Base-by-base conservation (phyloP, 2,329 filamentous ascomycete species). In the Sclerotinia borealis region DNA sequence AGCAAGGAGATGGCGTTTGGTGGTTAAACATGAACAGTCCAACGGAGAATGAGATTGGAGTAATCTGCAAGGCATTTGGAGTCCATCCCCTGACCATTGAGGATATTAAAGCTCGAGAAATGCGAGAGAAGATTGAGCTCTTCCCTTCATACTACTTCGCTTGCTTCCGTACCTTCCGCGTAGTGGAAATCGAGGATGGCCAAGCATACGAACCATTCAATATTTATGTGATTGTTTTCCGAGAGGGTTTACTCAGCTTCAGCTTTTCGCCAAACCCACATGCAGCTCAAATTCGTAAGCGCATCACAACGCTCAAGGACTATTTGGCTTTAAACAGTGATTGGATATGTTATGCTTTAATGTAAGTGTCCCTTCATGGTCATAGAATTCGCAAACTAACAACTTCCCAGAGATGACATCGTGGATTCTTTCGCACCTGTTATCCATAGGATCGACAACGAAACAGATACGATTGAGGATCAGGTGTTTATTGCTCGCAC, bases 101-200 rank as follows among this genome's bases (percentile, higher is more conserved):
- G 77, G 95, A 99, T 80, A 97, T 99, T 69, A 88, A 89, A 65
- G 96, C 91, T 0, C 92, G 97, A 75, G 95, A 99, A 77, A 90
- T 93, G 13, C 92, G 95, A 49, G 95, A 99, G 79, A 99, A 99
- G 80, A 96, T 99, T 63, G 95, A 99, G 77, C 83, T 99, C 29
- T 99, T 99, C 79, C 90, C 91, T 29, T 92, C 92, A 48, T 99
- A 99, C 79, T 99, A 99, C 78, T 98, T 99, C 76, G 91, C 96
- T 58, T 96, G 91, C 76, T 99, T 98, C 83, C 87, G 93, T 60
- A 96, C 93, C 2, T 99, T 98, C 80, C 90, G 86, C 70, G 78
- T 84, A 11, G 89, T 93, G 61, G 81, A 91, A 68, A 90, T 96
- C 69, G 88, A 91, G 70, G 84, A 87, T 39, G 88, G 88, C 56